phyloP scores from a whole-genome alignment of 73 alveolate species.

The Symbiodinium natans region DNA sequence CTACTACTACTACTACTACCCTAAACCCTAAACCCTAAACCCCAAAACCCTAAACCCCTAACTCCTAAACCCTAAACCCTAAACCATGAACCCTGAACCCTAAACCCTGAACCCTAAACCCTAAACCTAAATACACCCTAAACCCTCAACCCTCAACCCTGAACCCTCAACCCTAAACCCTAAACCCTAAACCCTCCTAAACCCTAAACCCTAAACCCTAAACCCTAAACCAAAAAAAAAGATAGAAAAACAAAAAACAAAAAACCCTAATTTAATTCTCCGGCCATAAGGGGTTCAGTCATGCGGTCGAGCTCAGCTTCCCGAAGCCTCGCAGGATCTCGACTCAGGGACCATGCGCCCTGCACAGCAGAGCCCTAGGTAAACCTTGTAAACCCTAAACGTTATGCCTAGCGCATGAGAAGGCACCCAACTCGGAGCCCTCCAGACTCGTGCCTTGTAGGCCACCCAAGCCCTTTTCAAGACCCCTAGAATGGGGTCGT shows the following conservation, averaged over 20 bases:
- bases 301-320: background rate
- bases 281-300: background rate
- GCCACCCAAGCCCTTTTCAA: too few relatives aligned
- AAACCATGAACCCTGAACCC: background rate
- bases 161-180: too few relatives aligned
- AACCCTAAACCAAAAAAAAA: too few relatives aligned
- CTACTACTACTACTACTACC: too few relatives aligned
- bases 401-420: background rate
- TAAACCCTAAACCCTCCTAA: too few relatives aligned
- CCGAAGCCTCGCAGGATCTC: background rate
- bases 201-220: too few relatives aligned
- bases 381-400: background rate
- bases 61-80: background rate
- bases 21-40: background rate
- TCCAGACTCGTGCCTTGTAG: too few relatives aligned
- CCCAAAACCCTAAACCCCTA: background rate
- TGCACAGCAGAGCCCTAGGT: background rate
- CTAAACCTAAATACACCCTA: background rate
- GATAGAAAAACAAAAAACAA: too few relatives aligned
- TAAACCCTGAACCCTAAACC: conserved; percentile 13
- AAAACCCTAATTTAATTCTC: too few relatives aligned
- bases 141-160: background rate
- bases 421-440: too few relatives aligned
- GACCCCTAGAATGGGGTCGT: too few relatives aligned
- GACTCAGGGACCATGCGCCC: background rate